Percentiles rank a stretch among this genome's conserved stretches.
These are phyloP conservation scores for Cystobasidium tubakii DNA, from an alignment of 768 basidiomycete species.

Conservation along the genomic window DNA sequence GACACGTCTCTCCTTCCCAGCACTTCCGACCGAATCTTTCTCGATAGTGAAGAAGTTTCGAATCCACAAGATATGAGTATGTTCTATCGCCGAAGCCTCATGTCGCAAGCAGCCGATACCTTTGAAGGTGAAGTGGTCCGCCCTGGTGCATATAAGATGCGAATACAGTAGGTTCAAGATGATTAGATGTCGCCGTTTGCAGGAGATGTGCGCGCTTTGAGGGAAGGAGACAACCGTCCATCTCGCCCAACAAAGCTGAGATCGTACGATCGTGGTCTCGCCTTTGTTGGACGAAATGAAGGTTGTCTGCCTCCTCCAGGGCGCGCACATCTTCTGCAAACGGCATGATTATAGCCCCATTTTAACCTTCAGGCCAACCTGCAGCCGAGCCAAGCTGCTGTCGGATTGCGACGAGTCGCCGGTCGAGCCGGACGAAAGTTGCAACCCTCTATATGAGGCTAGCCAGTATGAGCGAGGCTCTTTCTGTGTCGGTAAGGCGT, in stretches of 20 bases:
- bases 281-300: too few species aligned
- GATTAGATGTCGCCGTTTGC: background rate
- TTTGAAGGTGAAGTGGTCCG: conserved; percentile 16
- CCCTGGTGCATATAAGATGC: conserved; percentile 25
- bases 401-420: background rate
- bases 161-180: conserved; percentile 13
- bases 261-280: too few species aligned
- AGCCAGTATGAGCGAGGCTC: conserved; percentile 12
- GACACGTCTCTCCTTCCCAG: background rate
- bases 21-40: conserved; percentile 12
- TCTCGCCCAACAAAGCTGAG: too few species aligned
- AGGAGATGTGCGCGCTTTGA: too few species aligned
- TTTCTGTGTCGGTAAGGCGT: conserved; percentile 23
- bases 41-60: conserved; percentile 24
- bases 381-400: background rate
- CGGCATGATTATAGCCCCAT: too few species aligned
- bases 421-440: background rate
- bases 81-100: conserved; percentile 29
- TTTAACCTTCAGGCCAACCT: too few species aligned
- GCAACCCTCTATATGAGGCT: background rate
- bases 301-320: too few species aligned
- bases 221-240: too few species aligned
- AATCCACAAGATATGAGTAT: conserved; percentile 21
- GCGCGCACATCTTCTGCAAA: too few species aligned
- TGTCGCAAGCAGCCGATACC: conserved; percentile 23